phyloP scores from a whole-genome alignment of 106 monocot species.

The Dioscorea dumetorum region DNA sequence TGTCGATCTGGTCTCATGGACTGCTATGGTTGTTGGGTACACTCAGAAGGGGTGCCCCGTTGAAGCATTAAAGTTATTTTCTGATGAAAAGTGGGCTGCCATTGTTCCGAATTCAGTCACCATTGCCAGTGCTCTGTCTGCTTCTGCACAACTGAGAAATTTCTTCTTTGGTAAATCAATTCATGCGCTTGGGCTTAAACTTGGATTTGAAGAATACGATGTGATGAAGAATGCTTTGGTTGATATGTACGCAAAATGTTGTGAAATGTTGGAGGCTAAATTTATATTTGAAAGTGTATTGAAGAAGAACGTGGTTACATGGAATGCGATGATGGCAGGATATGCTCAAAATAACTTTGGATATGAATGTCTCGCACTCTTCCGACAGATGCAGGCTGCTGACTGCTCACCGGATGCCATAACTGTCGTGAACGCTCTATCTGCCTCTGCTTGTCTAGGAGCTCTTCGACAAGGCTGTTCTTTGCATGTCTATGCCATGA shows the following conservation, averaged over 20 bases:
- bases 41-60: slow-evolving; percentile 26
- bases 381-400: slow-evolving; percentile 31
- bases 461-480: slow-evolving; percentile 20
- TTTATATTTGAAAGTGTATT: slow-evolving; percentile 30
- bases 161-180: slow-evolving; percentile 26
- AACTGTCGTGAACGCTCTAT: slow-evolving; percentile 41
- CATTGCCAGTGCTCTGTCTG: slow-evolving; percentile 40
- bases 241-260: slow-evolving; percentile 58
- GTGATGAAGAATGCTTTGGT: slow-evolving; percentile 43
- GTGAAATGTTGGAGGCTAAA: slow-evolving; percentile 21
- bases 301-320: slow-evolving; percentile 37
- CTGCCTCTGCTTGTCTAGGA: slow-evolving; percentile 42
- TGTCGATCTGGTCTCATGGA: slow-evolving; percentile 41
- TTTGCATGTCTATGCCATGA: slow-evolving; percentile 37
- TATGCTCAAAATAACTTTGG: slow-evolving; percentile 32
- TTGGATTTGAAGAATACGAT: slow-evolving; percentile 19
- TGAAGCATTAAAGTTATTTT: slow-evolving; percentile 43
- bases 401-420: slow-evolving; percentile 38
- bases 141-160: slow-evolving; percentile 27
- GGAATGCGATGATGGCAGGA: slow-evolving; percentile 61
- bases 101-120: slow-evolving; percentile 51
- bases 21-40: slow-evolving; percentile 62
- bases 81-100: slow-evolving; percentile 10
- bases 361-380: slow-evolving; percentile 34
- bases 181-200: slow-evolving; percentile 33